Base-by-base conservation (phyloP, 1,139 yeast genomes). In the Spathaspora sp. region DNA sequence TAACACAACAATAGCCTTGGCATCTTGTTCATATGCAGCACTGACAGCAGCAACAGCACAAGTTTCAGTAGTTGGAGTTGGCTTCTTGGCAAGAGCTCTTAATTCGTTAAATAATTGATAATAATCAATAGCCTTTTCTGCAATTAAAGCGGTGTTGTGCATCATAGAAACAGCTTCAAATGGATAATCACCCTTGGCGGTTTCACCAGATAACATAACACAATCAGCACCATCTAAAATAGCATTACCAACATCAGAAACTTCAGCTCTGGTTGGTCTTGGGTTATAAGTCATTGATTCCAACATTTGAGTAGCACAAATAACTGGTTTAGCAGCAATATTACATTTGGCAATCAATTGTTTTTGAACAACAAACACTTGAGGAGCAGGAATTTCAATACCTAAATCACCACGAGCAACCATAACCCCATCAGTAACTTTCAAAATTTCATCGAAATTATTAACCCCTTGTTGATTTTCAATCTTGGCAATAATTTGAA, bases 341-440 rank as follows among this genome's bases (percentile, higher is more conserved):
- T 93, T 95, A 81, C 97, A 93, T 79, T 93, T 93, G 65, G 99
- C 98, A 71, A 93, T 93, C 78, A 93, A 81, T 80, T 91, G 97
- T 83, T 95, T 93, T 80, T 93, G 99, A 60, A 91, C 98, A 64
- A 95, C 93, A 69, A 93, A 90, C 54, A 93, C 99, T 80, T 91
- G 96, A 56, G 97, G 95, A 57, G 99, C 98, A 58, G 99, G 99
- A 65, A 93, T 93, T 80, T 93, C 99, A 66, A 93, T 93, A 81
- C 99, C 99, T 67, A 93, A 82, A 71, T 95, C 99, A 81, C 99
- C 99, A 77, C 99, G 86, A 63, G 99, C 99, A 68, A 93, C 98
- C 99, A 93, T 93, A 67, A 93, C 97, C 81, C 98, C 99, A 69
- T 95, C 99, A 54, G 99, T 93, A 72, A 85, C 96, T 63, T 70